Conservation (phyloP, 176 grass and related monocot species). For the Canna indica region DNA sequence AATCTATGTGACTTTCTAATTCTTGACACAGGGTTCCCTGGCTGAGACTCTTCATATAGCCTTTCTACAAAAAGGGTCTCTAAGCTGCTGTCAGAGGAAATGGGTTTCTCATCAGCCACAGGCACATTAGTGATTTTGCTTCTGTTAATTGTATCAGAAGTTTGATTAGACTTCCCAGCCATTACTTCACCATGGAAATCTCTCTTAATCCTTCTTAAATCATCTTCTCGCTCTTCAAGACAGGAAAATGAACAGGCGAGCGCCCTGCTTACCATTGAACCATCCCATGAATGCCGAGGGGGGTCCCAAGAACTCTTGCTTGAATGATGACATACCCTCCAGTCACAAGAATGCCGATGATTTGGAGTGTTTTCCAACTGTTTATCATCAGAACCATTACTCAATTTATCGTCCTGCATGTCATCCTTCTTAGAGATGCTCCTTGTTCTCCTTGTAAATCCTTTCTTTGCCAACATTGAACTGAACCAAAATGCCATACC, state of each 20-base stretch:
- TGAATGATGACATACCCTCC: constrained; percentile 35
- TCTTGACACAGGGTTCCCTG: constrained; percentile 17
- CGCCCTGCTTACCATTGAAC: constrained; percentile 65
- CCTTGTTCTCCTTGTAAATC: constrained; percentile 24
- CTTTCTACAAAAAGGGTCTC: constrained; percentile 19
- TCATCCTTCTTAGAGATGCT: constrained; percentile 13
- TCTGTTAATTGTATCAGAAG: constrained; percentile 1
- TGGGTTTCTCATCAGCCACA: not conserved
- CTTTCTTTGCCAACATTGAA: constrained; percentile 39
- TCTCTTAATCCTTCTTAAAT: constrained; percentile 3
- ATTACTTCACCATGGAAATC: constrained; percentile 31
- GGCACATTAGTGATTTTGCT: constrained; percentile 11
- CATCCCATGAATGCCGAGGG: constrained; percentile 94
- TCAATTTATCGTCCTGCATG: not conserved
- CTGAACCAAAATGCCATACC: constrained; percentile 44
- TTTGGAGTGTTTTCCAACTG: constrained; percentile 33
- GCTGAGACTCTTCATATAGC: not conserved
- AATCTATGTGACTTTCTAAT: constrained; percentile 41
- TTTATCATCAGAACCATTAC: not conserved
- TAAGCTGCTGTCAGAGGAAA: not conserved
- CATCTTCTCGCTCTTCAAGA: constrained; percentile 50
- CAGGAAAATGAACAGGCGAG: constrained; percentile 70
- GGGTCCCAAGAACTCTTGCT: constrained; percentile 37
- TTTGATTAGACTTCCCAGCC: constrained; percentile 2
- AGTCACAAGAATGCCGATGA: constrained; percentile 49